Percentiles rank a stretch among this genome's conserved stretches.
phyloP scores from a whole-genome alignment of 345 rosid species.

The Chamaenerion angustifolium region DNA sequence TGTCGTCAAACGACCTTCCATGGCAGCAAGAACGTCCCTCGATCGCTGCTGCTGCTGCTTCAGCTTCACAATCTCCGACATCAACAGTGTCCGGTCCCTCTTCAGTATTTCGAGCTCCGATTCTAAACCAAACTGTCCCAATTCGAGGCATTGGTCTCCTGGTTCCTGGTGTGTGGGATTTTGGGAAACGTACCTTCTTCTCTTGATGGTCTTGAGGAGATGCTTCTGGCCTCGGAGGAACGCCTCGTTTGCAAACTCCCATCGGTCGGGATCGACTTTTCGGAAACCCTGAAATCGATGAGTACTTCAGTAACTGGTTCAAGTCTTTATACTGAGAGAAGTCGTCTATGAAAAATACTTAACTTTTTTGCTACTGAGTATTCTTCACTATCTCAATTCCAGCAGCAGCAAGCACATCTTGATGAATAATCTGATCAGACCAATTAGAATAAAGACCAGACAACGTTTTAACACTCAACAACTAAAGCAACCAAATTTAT shows the following conservation, averaged over 20 bases:
- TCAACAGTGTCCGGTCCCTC: conserved; percentile 41
- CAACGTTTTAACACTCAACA: too few relatives aligned
- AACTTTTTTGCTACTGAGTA: too few relatives aligned
- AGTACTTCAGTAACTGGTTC: background rate
- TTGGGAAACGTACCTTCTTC: conserved; percentile 42
- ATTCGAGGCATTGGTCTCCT: conserved; percentile 38
- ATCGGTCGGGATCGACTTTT: conserved; percentile 79
- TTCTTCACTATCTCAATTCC: too few relatives aligned
- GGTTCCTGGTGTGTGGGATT: conserved; percentile 28
- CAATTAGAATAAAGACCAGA: too few relatives aligned
- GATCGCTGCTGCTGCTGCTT: conserved; percentile 67
- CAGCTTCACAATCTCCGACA: conserved; percentile 42
- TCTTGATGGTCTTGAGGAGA: conserved; percentile 53
- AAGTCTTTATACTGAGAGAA: too few relatives aligned
- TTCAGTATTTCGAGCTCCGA: conserved; percentile 49
- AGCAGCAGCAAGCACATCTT: too few relatives aligned
- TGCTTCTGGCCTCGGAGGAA: conserved; percentile 74
- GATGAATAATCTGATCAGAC: background rate
- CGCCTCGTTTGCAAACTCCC: conserved; percentile 93
- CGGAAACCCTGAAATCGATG: conserved; percentile 49
- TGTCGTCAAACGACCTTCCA: conserved; percentile 35
- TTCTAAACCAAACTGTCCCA: conserved; percentile 65
- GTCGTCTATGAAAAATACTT: too few relatives aligned
- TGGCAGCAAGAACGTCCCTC: conserved; percentile 24
- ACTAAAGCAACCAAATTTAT: too few relatives aligned